Evolutionary conservation across 2,329 filamentous ascomycete species (phyloP).

Genomic region (Xylaria polymorpha): DNA sequence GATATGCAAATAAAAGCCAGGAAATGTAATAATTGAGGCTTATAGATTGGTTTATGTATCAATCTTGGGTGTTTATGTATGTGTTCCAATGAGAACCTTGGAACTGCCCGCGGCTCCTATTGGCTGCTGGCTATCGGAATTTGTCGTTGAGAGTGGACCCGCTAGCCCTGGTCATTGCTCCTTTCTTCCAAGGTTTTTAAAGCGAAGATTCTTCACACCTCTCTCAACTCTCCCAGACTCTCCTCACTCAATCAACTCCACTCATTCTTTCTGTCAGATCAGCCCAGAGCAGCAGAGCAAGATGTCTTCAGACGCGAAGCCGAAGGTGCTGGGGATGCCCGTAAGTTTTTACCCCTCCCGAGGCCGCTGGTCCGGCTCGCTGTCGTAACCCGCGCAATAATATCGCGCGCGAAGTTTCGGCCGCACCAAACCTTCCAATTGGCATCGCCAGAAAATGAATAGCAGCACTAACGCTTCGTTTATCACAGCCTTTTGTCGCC

Average conservation of each 20-base stretch:
- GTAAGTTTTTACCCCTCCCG: slow-evolving; percentile 53
- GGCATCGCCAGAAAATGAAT: slow-evolving; percentile 8
- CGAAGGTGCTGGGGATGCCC: slow-evolving; percentile 74
- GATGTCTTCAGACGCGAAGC: slow-evolving; percentile 68
- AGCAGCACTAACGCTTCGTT: background rate
- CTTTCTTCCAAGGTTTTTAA: background rate
- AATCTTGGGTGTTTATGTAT: background rate
- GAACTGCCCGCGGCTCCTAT: background rate
- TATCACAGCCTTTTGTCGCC: slow-evolving; percentile 84
- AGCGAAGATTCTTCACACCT: background rate
- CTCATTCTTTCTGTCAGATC: slow-evolving; percentile 51
- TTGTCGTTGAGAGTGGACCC: background rate
- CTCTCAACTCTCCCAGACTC: background rate
- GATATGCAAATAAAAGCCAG: no score
- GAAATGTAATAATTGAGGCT: background rate
- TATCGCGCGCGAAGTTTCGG: slow-evolving; percentile 35
- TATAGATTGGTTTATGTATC: background rate
- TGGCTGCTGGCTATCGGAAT: background rate
- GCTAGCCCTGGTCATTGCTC: background rate
- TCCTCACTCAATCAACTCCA: slow-evolving; percentile 15
- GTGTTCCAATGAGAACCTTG: background rate
- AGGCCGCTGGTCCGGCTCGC: slow-evolving; percentile 39
- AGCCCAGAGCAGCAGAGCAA: slow-evolving; percentile 38
- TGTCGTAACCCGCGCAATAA: slow-evolving; percentile 37
- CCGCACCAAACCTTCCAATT: background rate